A percentile compares a stretch with the other conserved stretches of the same genome.
Conservation (phyloP, 306 rosid species). For the Trifolium subterraneum region DNA sequence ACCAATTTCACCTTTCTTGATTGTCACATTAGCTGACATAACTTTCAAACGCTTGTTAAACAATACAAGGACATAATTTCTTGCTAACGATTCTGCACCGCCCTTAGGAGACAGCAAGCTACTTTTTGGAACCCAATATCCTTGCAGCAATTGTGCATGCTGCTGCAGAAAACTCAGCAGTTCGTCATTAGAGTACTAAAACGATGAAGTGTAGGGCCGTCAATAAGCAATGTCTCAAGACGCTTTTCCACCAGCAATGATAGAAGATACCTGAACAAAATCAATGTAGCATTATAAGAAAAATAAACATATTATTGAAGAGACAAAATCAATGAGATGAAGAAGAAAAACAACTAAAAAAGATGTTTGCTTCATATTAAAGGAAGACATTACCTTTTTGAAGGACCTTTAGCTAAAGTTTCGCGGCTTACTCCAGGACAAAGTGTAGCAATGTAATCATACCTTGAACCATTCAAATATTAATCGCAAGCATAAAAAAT, state of each 20-base stretch:
- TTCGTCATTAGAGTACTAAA: slow-evolving; percentile 63
- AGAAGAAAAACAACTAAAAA: not conserved
- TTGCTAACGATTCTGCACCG: slow-evolving; percentile 46
- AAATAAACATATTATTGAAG: not conserved
- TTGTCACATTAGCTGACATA: slow-evolving; percentile 50
- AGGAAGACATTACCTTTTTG: slow-evolving; percentile 63
- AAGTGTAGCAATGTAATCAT: slow-evolving; percentile 67
- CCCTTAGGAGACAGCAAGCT: slow-evolving; percentile 46
- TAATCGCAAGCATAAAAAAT: slow-evolving; percentile 25
- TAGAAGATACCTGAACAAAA: slow-evolving; percentile 64
- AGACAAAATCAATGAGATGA: not conserved
- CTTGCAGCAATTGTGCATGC: slow-evolving; percentile 66
- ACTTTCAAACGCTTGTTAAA: slow-evolving; percentile 62
- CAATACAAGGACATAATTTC: slow-evolving; percentile 59
- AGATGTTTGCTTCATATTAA: slow-evolving; percentile 9
- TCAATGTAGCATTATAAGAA: slow-evolving; percentile 8
- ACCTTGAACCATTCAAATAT: slow-evolving; percentile 55
- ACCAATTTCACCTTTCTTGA: not conserved
- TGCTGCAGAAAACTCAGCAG: slow-evolving; percentile 65
- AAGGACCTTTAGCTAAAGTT: slow-evolving; percentile 55
- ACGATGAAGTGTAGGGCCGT: slow-evolving; percentile 70
- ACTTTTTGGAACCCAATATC: slow-evolving; percentile 83
- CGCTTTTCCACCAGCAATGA: slow-evolving; percentile 78
- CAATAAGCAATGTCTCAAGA: slow-evolving; percentile 65
- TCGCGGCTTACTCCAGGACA: slow-evolving; percentile 67